Evolutionary conservation across 768 basidiomycete genomes (phyloP).

Genomic region (Russula brevipes): DNA sequence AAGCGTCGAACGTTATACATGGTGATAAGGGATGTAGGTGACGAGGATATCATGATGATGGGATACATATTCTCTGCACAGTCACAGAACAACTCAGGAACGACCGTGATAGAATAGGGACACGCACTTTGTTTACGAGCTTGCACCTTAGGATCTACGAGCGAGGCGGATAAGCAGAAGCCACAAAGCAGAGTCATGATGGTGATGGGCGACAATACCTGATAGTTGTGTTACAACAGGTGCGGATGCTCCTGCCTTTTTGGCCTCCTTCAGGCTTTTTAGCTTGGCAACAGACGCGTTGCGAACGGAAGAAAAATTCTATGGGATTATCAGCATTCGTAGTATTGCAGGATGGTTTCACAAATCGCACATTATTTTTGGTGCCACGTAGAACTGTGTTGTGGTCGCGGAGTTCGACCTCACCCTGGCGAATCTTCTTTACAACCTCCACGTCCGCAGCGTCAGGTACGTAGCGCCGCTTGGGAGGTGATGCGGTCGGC

Average conservation of each 20-base stretch:
- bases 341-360: background rate
- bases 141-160: conserved; percentile 51
- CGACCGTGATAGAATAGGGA: background rate
- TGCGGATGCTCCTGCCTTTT: conserved; percentile 44
- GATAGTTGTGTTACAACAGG: conserved; percentile 37
- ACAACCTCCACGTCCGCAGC: conserved; percentile 75
- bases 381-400: conserved; percentile 78
- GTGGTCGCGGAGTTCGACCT: conserved; percentile 77
- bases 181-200: background rate
- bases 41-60: conserved; percentile 96
- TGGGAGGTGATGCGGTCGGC: conserved; percentile 41
- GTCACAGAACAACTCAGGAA: background rate
- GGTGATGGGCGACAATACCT: conserved; percentile 27
- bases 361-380: conserved; percentile 68
- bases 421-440: conserved; percentile 72
- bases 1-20: conserved; percentile 98
- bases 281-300: conserved; percentile 67
- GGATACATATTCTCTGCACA: conserved; percentile 71
- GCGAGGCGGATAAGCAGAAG: background rate
- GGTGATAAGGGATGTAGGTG: conserved; percentile 89
- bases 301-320: conserved; percentile 80
- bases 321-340: background rate
- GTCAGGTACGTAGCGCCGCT: conserved; percentile 77
- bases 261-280: conserved; percentile 67
- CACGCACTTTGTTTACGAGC: conserved; percentile 66